Evolutionary conservation across 2,329 filamentous ascomycete species (phyloP), one percentile per base, ranked within the genome.

Genomic region (Aplosporella prunicola): DNA sequence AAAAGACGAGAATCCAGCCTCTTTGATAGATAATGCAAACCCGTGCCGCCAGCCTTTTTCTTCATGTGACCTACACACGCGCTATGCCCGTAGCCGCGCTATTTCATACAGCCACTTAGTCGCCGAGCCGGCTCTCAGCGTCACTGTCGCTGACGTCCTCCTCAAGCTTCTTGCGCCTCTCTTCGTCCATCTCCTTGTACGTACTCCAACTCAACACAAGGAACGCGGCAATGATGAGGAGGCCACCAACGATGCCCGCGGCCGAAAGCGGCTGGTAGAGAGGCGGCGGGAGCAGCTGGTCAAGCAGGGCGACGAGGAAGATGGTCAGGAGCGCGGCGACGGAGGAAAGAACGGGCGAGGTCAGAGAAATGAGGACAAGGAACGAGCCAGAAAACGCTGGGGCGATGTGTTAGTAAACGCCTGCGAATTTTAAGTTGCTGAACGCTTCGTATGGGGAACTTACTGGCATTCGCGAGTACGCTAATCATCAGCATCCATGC

Each of bases 241-340:
- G 53, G 1, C 91, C 89, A n/a, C 91, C 91, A 0, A 76, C 52
- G 9, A 96, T 69, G 3, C 89, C 83, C 0, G 87, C 82, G 4
- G 70, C 64, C 35, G 79, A 82, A 14, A 94, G 67, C 0, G 82
- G 76, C 49, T 81, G 71, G 33, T 89, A 85, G n/a, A 70, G 53
- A 2, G 67, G 67, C 4, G 64, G 64, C 0, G 85, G 93, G 28
- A 88, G 68, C 40, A 88, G 56, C 78, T 91, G 93, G 61, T 98
- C 91, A 39, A 84, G 84, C 20, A 96, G 67, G 1, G 89, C 91
- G 5, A 98, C 91, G 43, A 96, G 76, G 69, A 98, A 96, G 47
- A 98, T 98, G 15, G 91, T 98, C 31, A 98, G 69, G 5, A 98
- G 74, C 2, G 89, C 86, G 1, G 91, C 91, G 9, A 98, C 91